phyloP scores from a whole-genome alignment of 371 early-diverging fungal species.

The Syncephalis plumigaleata region DNA sequence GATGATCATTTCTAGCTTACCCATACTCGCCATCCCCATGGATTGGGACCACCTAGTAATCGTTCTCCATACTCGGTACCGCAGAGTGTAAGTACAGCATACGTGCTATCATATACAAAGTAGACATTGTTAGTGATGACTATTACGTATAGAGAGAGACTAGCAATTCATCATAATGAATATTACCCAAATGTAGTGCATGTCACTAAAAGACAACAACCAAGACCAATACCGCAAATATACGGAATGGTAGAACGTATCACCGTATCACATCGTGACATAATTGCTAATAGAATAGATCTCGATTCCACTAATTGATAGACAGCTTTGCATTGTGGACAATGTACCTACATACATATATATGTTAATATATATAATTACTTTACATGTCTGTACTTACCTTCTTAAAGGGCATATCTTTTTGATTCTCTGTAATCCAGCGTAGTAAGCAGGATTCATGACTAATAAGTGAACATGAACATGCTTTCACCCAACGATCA shows the following conservation, averaged over 20 bases:
- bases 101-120: too few species aligned
- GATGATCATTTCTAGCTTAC: conserved; percentile 8
- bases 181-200: conserved; percentile 39
- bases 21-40: conserved; percentile 50
- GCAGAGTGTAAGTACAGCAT: conserved; percentile 43
- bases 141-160: not conserved
- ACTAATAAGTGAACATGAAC: conserved; percentile 46
- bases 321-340: conserved; percentile 54
- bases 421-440: conserved; percentile 59
- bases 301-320: conserved; percentile 37
- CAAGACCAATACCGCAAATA: conserved; percentile 37
- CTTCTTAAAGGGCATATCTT: conserved; percentile 28
- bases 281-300: conserved; percentile 24
- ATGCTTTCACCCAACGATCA: conserved; percentile 52
- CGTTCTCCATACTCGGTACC: conserved; percentile 42
- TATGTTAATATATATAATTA: too few species aligned
- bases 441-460: conserved; percentile 57
- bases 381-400: too few species aligned
- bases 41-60: conserved; percentile 31
- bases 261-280: conserved; percentile 28
- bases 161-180: not conserved
- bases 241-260: conserved; percentile 44
- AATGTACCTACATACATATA: conserved; percentile 33
- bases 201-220: conserved; percentile 32
- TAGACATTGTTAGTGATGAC: too few species aligned